Conservation (phyloP, 2,329 filamentous ascomycete genomes). For the Nemania abortiva region DNA sequence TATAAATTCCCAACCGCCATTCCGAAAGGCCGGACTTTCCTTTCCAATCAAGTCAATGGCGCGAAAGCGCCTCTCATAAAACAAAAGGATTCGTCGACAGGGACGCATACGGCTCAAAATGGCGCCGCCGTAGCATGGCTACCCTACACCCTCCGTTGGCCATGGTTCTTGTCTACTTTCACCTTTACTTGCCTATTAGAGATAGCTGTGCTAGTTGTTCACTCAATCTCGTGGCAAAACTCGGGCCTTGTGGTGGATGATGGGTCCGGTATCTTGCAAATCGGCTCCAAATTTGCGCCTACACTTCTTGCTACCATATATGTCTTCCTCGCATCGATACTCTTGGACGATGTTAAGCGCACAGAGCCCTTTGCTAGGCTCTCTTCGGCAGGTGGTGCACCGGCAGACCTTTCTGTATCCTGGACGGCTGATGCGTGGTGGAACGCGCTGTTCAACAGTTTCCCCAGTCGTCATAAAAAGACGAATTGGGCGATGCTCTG, state of each 20-base stretch:
- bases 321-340: conserved; percentile 35
- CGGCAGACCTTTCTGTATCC: conserved; percentile 27
- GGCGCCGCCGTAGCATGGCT: conserved; percentile 28
- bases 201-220: conserved; percentile 22
- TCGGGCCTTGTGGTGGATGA: conserved; percentile 31
- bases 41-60: too few species aligned
- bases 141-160: conserved; percentile 38
- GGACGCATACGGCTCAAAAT: background rate
- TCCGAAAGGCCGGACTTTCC: too few species aligned
- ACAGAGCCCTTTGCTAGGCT: conserved; percentile 37
- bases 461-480: conserved; percentile 29
- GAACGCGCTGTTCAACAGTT: conserved; percentile 30
- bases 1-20: too few species aligned
- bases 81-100: too few species aligned
- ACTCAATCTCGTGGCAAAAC: conserved; percentile 34
- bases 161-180: conserved; percentile 18
- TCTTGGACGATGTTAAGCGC: conserved; percentile 38
- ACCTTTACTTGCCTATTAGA: conserved; percentile 32
- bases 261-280: conserved; percentile 27
- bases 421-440: conserved; percentile 40
- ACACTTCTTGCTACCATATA: conserved; percentile 36
- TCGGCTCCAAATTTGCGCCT: conserved; percentile 36
- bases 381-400: conserved; percentile 32
- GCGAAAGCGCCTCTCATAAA: too few species aligned
- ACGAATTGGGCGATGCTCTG: conserved; percentile 34